phyloP scores from a whole-genome alignment of 495 filamentous ascomycete species.

The Coniosporium apollinis region DNA sequence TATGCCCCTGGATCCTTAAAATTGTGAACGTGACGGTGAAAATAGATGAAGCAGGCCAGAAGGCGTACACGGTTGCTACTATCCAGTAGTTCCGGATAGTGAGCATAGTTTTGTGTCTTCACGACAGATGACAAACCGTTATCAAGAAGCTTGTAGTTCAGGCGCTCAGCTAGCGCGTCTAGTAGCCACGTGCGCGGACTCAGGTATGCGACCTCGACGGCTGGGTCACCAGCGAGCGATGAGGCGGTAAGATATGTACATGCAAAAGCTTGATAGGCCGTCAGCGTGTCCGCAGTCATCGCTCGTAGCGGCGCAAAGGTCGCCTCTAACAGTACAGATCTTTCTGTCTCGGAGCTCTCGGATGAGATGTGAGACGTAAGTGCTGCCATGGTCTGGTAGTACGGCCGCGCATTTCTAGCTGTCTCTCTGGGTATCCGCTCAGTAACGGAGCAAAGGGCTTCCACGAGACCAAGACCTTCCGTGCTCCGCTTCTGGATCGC shows the following conservation, averaged over 20 bases:
- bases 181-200: too few relatives aligned
- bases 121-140: too few relatives aligned
- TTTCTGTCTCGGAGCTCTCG: too few relatives aligned
- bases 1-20: constrained; percentile 21
- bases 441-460: constrained; percentile 10
- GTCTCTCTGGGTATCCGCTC: constrained; percentile 12
- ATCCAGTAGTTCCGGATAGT: constrained; percentile 12
- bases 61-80: constrained; percentile 47
- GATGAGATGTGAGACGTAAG: too few relatives aligned
- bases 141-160: too few relatives aligned
- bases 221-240: too few relatives aligned
- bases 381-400: constrained; percentile 19
- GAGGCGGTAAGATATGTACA: constrained; percentile 33
- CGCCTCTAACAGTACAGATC: too few relatives aligned
- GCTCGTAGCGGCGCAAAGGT: constrained; percentile 1
- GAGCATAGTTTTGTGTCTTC: too few relatives aligned
- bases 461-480: constrained; percentile 4
- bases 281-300: constrained; percentile 24
- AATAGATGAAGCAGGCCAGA: constrained; percentile 62
- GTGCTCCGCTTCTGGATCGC: constrained; percentile 15
- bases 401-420: constrained; percentile 13
- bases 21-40: constrained; percentile 39
- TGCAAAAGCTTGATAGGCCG: constrained; percentile 42
- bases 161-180: too few relatives aligned
- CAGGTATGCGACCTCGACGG: too few relatives aligned